These are phyloP conservation scores for Rubia peregrina DNA, from an alignment of 305 asterid species.

Conservation along the genomic window DNA sequence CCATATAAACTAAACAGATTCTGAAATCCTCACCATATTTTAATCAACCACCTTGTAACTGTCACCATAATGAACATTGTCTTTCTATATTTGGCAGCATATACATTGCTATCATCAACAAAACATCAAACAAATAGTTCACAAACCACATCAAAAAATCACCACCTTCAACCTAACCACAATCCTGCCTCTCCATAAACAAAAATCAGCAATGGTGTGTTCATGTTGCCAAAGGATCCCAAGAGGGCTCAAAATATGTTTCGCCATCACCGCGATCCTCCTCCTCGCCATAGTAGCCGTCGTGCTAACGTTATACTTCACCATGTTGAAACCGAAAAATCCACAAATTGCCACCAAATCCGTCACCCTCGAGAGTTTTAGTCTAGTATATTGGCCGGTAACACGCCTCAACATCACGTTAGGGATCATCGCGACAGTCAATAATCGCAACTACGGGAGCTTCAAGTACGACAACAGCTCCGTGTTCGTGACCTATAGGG, in stretches of 20 bases:
- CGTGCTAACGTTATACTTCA: slow-evolving; percentile 25
- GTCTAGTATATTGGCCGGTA: slow-evolving; percentile 10
- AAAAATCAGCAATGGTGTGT: background rate
- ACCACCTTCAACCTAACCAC: background rate
- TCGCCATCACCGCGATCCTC: slow-evolving; percentile 23
- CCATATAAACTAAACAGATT: no score
- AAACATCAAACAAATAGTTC: background rate
- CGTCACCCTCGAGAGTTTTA: slow-evolving; percentile 24
- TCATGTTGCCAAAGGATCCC: slow-evolving; percentile 11
- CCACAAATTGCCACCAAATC: slow-evolving; percentile 37
- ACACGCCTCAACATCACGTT: slow-evolving; percentile 36
- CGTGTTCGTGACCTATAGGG: slow-evolving; percentile 31
- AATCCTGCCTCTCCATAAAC: background rate
- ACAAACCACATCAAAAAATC: background rate
- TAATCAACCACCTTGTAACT: slow-evolving; percentile 8
- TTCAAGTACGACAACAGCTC: slow-evolving; percentile 34
- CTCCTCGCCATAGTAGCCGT: slow-evolving; percentile 15
- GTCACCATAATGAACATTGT: slow-evolving; percentile 6
- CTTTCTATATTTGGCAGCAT: background rate
- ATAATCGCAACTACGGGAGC: slow-evolving; percentile 49
- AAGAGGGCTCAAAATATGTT: slow-evolving; percentile 38
- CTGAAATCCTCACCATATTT: background rate
- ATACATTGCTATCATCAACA: background rate
- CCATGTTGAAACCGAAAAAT: slow-evolving; percentile 43
- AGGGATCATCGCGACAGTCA: slow-evolving; percentile 31